These are phyloP conservation scores for Hanseniaspora singularis DNA, from an alignment of 805 yeast genomes.

Conservation along the genomic window DNA sequence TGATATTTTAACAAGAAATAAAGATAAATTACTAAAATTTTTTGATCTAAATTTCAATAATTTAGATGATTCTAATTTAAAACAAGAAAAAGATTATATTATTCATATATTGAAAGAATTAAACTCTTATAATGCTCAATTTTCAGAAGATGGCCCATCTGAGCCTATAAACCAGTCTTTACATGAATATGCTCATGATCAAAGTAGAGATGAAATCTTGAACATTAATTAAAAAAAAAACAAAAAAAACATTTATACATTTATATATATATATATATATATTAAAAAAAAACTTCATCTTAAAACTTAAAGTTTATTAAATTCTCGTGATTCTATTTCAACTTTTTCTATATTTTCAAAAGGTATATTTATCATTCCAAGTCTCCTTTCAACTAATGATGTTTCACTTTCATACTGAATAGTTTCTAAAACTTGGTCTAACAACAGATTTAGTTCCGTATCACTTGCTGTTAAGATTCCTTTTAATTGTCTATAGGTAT, in stretches of 20 bases:
- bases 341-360: slow-evolving; percentile 3
- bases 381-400: neutral
- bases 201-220: neutral
- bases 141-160: slow-evolving; percentile 20
- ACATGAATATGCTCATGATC: neutral
- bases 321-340: slow-evolving; percentile 3
- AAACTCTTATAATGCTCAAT: slow-evolving; percentile 31
- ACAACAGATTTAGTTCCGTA: neutral
- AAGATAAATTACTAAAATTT: slow-evolving; percentile 60
- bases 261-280: neutral
- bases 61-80: slow-evolving; percentile 48
- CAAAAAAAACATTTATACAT: too few relatives aligned
- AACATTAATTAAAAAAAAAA: neutral
- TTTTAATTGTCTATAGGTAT: neutral
- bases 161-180: neutral
- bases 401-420: neutral
- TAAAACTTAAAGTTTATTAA: neutral
- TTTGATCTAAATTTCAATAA: slow-evolving; percentile 51
- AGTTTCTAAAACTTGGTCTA: slow-evolving; percentile 1
- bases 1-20: slow-evolving; percentile 75
- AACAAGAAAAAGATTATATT: slow-evolving; percentile 72
- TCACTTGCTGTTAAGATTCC: slow-evolving; percentile 10
- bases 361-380: slow-evolving; percentile 4
- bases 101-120: slow-evolving; percentile 58
- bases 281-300: neutral